Base-by-base conservation (phyloP, 768 basidiomycete species). In the Trichaptum fuscoviolaceum region DNA sequence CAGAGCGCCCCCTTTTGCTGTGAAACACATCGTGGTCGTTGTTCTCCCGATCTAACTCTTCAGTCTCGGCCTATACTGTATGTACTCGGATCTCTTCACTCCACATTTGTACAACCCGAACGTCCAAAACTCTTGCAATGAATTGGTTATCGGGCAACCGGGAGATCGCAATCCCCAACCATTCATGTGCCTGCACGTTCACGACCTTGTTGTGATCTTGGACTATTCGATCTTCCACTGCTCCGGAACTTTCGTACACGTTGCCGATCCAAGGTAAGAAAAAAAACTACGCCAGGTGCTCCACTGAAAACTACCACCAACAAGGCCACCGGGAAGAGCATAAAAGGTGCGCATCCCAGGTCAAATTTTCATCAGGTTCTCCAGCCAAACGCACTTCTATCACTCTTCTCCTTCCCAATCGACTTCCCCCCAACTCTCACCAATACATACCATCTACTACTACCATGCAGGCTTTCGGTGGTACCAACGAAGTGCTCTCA, bases 401-500 rank as follows among this genome's bases (percentile, higher is more conserved):
- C 30, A 61, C 59, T 61, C 59, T 3, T 61, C 15, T 9, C 24
- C 18, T 24, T 2, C 25, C 20, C 57, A 30, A 2, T 30, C 30
- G 30, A 52, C 42, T 52, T 20, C 42, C 42, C 42, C 42, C 42
- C 42, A 52, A 52, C 42, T 20, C 42, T 15, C 42, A 15, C 42
- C 12, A 52, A 34, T 3, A 34, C 59, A 18, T 18, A 25, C 24
- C 59, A 2, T 25, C 59, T 61, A 61, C 59, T 34, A 17, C 23
- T 17, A 61, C 23, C 59, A 61, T 61, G 59, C 42, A 52, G 10
- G 42, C 42, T 52, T 52, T 52, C 42, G 42, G 42, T 52, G 10
- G 10, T 52, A 52, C 42, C 42, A 84, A 87, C 77, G 91, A 93
- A 67, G 81, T 92, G 62, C 85, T 93, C 75, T 91, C 88, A 64